Conservation (phyloP, 2,329 filamentous ascomycete species). For the Verticillium alfalfae region DNA sequence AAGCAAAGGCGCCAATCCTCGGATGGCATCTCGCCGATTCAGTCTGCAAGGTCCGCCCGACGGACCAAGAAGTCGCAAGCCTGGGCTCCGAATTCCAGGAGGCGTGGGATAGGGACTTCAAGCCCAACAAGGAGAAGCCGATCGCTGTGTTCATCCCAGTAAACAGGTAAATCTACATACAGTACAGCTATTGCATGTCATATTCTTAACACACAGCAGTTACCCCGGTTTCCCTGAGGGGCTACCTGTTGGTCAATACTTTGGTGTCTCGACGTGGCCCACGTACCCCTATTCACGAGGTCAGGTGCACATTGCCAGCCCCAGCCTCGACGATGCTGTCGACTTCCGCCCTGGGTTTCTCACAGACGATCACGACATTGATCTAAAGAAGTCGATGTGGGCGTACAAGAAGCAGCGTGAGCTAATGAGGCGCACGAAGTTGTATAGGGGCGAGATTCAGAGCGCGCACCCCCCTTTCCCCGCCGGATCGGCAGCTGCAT, state of each 20-base stretch:
- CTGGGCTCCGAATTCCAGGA: slow-evolving; percentile 47
- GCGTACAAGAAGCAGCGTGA: slow-evolving; percentile 60
- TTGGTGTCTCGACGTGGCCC: slow-evolving; percentile 47
- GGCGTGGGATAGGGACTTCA: slow-evolving; percentile 52
- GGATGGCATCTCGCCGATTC: slow-evolving; percentile 55
- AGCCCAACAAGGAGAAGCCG: slow-evolving; percentile 33
- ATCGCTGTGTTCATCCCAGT: slow-evolving; percentile 37
- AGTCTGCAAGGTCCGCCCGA: slow-evolving; percentile 50
- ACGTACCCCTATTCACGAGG: slow-evolving; percentile 58
- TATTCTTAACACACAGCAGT: slow-evolving; percentile 8
- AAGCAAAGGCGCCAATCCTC: slow-evolving; percentile 40
- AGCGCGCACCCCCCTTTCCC: slow-evolving; percentile 36
- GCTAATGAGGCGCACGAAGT: slow-evolving; percentile 48
- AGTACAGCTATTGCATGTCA: too few relatives aligned
- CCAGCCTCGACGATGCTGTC: slow-evolving; percentile 31
- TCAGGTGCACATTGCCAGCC: slow-evolving; percentile 51
- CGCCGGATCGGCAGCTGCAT: slow-evolving; percentile 28
- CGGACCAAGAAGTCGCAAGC: slow-evolving; percentile 41
- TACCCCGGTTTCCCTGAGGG: slow-evolving; percentile 35
- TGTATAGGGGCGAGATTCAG: slow-evolving; percentile 40
- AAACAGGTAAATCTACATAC: slow-evolving; percentile 19
- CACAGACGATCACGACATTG: slow-evolving; percentile 40
- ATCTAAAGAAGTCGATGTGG: slow-evolving; percentile 55
- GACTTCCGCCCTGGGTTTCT: slow-evolving; percentile 57
- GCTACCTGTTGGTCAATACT: slow-evolving; percentile 39